Percentiles rank a stretch among this genome's conserved stretches.
phyloP scores from a whole-genome alignment of 495 filamentous ascomycete genomes.

The Hyphodiscus hymeniophilus region DNA sequence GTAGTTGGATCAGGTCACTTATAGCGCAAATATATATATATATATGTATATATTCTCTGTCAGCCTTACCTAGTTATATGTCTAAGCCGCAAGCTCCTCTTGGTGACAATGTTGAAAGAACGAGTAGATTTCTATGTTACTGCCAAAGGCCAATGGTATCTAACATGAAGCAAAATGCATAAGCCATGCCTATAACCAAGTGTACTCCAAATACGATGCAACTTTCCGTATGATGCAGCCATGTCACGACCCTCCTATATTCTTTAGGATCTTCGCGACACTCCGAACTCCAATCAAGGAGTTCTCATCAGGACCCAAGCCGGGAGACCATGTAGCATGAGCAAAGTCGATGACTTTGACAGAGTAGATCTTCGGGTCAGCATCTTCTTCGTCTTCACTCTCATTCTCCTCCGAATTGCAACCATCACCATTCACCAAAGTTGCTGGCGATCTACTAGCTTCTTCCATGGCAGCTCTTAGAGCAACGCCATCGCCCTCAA shows the following conservation, averaged over 20 bases:
- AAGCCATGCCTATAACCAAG: constrained; percentile 1
- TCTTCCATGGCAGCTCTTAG: constrained; percentile 59
- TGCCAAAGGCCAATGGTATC: constrained; percentile 11
- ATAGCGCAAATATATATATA: too few species aligned
- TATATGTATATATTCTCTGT: too few species aligned
- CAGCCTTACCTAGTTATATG: too few species aligned
- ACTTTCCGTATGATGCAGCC: constrained; percentile 1
- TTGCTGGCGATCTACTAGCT: constrained; percentile 31
- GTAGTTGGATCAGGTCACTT: too few species aligned
- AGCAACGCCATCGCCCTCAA: constrained; percentile 75
- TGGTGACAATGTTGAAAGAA: too few species aligned
- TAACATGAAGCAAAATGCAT: constrained; percentile 13
- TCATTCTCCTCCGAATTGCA: constrained; percentile 42
- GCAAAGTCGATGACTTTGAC: constrained; percentile 96
- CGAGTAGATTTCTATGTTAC: constrained; percentile 11
- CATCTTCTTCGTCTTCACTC: constrained; percentile 50
- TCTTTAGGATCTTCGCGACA: constrained; percentile 59
- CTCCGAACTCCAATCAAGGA: constrained; percentile 66
- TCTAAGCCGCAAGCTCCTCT: too few species aligned
- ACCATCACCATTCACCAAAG: constrained; percentile 15
- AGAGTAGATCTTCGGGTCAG: constrained; percentile 61
- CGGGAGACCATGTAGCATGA: constrained; percentile 81
- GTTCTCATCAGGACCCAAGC: constrained; percentile 84
- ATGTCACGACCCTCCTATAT: constrained; percentile 22
- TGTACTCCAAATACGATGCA: too few species aligned